phyloP scores from a whole-genome alignment of 345 rosid genomes.

The Mercurialis annua region DNA sequence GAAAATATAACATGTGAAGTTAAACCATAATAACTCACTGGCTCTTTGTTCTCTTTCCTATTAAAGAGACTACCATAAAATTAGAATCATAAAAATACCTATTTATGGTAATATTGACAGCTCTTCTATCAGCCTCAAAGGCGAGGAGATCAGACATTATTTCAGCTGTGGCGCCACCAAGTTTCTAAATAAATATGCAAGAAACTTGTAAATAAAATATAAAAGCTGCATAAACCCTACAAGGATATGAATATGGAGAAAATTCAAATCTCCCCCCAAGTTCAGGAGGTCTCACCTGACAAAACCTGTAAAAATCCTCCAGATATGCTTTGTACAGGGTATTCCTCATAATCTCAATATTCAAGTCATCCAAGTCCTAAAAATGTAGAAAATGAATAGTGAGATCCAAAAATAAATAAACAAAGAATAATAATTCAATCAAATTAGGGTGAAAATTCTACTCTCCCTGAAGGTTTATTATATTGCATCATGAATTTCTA shows the following conservation, averaged over 20 bases:
- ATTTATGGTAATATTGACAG: slow-evolving; percentile 90
- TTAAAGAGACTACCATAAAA: neutral
- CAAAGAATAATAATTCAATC: no score
- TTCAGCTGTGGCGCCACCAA: slow-evolving; percentile 97
- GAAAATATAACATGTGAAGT: neutral
- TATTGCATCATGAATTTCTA: neutral
- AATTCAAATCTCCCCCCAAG: slow-evolving; percentile 9
- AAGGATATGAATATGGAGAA: neutral
- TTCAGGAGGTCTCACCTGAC: slow-evolving; percentile 59
- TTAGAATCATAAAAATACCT: slow-evolving; percentile 40
- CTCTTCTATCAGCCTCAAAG: slow-evolving; percentile 97
- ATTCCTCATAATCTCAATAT: slow-evolving; percentile 28
- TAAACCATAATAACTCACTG: neutral
- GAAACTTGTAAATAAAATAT: slow-evolving; percentile 8
- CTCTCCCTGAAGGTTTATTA: no score
- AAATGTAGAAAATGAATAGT: neutral
- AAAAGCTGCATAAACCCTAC: neutral
- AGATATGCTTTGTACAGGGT: slow-evolving; percentile 41
- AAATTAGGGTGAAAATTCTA: no score
- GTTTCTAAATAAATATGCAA: slow-evolving; percentile 49
- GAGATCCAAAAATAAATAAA: slow-evolving; percentile 1
- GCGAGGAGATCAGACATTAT: slow-evolving; percentile 98
- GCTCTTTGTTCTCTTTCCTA: neutral
- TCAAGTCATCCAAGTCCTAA: slow-evolving; percentile 81
- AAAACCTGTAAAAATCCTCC: slow-evolving; percentile 92